A percentile compares a stretch with the other conserved stretches of the same genome.
Conservation (phyloP, 2,329 filamentous ascomycete species). For the Claviceps quebecensis region DNA sequence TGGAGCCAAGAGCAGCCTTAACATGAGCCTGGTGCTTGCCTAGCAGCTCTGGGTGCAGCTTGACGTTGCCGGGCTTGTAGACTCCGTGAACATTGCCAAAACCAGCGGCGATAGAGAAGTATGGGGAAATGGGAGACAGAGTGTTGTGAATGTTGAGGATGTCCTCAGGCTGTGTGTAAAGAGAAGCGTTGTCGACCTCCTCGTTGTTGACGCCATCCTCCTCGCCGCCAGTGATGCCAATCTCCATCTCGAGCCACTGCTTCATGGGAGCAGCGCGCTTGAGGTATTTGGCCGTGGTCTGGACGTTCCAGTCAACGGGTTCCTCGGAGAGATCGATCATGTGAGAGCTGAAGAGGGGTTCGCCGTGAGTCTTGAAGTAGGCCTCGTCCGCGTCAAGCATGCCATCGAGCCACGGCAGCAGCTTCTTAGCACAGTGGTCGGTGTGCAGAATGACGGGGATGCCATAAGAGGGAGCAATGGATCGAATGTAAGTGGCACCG, state of each 20-base stretch:
- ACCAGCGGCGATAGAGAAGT: constrained; percentile 95
- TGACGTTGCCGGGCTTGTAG: constrained; percentile 96
- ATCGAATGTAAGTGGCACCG: constrained; percentile 84
- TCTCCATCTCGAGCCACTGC: constrained; percentile 98
- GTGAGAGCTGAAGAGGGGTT: constrained; percentile 90
- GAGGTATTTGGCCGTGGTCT: constrained; percentile 84
- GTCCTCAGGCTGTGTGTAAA: constrained; percentile 97
- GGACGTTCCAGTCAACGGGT: constrained; percentile 75
- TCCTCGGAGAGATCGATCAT: constrained; percentile 99
- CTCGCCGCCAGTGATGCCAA: constrained; percentile 81
- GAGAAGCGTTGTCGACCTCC: constrained; percentile 86
- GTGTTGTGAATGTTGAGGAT: constrained; percentile 85
- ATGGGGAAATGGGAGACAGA: constrained; percentile 72
- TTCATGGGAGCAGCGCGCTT: constrained; percentile 92
- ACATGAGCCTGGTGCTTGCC: constrained; percentile 92
- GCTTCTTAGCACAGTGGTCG: constrained; percentile 99
- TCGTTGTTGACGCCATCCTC: constrained; percentile 99
- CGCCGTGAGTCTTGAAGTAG: constrained; percentile 86
- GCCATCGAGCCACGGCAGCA: constrained; percentile 92
- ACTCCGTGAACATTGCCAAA: constrained; percentile 99
- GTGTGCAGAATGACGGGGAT: constrained; percentile 90
- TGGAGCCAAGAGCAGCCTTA: constrained; percentile 58
- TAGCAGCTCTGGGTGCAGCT: constrained; percentile 89
- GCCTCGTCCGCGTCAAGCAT: constrained; percentile 89
- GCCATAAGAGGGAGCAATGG: constrained; percentile 74